A percentile compares a stretch with the other conserved stretches of the same genome.
These are phyloP conservation scores for Ophiostoma perfectum DNA, from an alignment of 2,329 filamentous ascomycete genomes.

Conservation along the genomic window DNA sequence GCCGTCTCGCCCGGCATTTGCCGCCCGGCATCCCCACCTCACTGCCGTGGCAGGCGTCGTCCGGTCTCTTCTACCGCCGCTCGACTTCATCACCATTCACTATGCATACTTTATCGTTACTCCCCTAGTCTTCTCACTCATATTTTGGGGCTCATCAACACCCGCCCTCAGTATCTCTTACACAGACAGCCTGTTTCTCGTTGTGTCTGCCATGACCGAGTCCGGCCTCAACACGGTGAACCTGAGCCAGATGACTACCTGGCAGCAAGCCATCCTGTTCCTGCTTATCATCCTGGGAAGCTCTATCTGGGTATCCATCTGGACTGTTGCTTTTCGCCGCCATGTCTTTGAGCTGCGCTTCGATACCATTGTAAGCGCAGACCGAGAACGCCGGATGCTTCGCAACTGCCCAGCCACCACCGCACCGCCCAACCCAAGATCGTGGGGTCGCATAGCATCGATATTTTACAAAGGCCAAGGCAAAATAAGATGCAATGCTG, in stretches of 20 bases:
- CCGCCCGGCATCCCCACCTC: background rate
- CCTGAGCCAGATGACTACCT: slow-evolving; percentile 57
- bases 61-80: slow-evolving; percentile 42
- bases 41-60: slow-evolving; percentile 27
- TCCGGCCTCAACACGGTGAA: slow-evolving; percentile 61
- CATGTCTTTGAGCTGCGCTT: slow-evolving; percentile 59
- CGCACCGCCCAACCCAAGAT: background rate
- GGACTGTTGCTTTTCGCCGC: slow-evolving; percentile 56
- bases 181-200: slow-evolving; percentile 59
- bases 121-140: slow-evolving; percentile 49
- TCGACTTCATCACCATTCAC: slow-evolving; percentile 60
- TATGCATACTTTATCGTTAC: slow-evolving; percentile 59
- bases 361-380: slow-evolving; percentile 44
- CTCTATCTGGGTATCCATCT: slow-evolving; percentile 58
- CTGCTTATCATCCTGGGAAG: slow-evolving; percentile 59
- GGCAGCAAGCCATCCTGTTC: slow-evolving; percentile 61
- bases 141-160: slow-evolving; percentile 55
- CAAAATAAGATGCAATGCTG: background rate
- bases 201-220: slow-evolving; percentile 60
- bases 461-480: background rate
- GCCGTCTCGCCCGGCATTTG: background rate
- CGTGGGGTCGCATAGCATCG: background rate
- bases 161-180: slow-evolving; percentile 51
- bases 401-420: background rate
- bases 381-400: slow-evolving; percentile 33